Conservation (phyloP, 2,329 filamentous ascomycete genomes). For the Ceratocystis cacaofunesta region DNA sequence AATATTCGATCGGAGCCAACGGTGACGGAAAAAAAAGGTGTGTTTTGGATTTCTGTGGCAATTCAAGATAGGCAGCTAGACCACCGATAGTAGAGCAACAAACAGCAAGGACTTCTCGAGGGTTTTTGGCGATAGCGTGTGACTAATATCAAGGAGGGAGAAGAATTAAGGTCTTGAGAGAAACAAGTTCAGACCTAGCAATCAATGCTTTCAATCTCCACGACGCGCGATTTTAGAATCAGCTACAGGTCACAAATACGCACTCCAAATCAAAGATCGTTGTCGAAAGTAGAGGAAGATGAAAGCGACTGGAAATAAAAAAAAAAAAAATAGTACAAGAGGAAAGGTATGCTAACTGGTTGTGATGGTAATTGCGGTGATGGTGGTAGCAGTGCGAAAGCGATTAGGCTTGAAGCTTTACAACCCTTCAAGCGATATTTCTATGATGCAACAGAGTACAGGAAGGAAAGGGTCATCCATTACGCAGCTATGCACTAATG, state of each 20-base stretch:
- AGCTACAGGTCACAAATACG: too few relatives aligned
- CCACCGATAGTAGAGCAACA: background rate
- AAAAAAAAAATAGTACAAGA: background rate
- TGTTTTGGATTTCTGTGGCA: background rate
- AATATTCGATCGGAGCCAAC: constrained; percentile 2
- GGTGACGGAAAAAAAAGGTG: background rate
- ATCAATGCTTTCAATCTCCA: too few relatives aligned
- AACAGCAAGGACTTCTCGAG: background rate
- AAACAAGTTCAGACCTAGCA: too few relatives aligned
- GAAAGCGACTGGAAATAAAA: background rate
- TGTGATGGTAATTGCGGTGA: background rate
- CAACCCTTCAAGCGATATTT: background rate
- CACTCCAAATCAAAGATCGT: too few relatives aligned
- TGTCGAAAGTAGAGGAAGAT: background rate
- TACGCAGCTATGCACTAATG: background rate
- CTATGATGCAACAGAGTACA: background rate
- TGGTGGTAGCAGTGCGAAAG: background rate
- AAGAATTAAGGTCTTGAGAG: too few relatives aligned
- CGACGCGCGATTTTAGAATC: too few relatives aligned
- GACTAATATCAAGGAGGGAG: too few relatives aligned
- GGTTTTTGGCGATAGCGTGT: too few relatives aligned
- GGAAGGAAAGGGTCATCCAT: background rate
- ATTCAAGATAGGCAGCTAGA: background rate
- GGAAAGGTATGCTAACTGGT: background rate
- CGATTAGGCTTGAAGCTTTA: background rate